Conservation (phyloP, 1,284 basidiomycete genomes). For the Ceratobasidium papillatum region DNA sequence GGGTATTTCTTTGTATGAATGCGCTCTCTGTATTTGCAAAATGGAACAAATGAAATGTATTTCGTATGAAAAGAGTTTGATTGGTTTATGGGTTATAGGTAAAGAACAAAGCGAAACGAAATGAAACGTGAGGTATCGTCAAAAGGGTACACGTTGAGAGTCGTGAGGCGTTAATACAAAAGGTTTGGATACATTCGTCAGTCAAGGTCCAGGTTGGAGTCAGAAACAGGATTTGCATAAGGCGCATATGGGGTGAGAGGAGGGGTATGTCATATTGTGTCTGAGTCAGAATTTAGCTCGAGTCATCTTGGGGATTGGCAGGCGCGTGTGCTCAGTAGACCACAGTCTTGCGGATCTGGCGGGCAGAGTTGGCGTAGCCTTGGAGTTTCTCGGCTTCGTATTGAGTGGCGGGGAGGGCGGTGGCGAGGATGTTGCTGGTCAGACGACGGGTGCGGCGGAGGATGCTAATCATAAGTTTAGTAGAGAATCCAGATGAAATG, state of each 20-base stretch:
- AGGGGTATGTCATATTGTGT: neutral
- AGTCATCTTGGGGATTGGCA: constrained; percentile 1
- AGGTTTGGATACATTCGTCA: neutral
- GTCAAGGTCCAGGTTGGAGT: neutral
- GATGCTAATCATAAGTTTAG: constrained; percentile 3
- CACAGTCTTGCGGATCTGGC: constrained; percentile 26
- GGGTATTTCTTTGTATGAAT: neutral
- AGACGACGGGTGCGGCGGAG: constrained; percentile 34
- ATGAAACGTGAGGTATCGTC: neutral
- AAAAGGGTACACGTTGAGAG: neutral
- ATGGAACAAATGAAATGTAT: constrained; percentile 14
- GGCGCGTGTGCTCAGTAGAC: neutral
- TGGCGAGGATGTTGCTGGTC: constrained; percentile 15
- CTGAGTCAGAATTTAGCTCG: neutral
- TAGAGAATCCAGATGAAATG: neutral
- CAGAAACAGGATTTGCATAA: neutral
- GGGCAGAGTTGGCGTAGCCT: constrained; percentile 8
- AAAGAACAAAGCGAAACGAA: neutral
- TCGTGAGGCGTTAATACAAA: neutral
- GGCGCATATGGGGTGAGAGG: neutral
- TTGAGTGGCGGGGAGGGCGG: constrained; percentile 9
- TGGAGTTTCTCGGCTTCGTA: constrained; percentile 16
- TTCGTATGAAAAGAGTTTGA: neutral
- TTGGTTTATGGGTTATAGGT: neutral
- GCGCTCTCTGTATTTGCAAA: neutral